Conservation (phyloP, 1,284 basidiomycete genomes). For the Chalciporus sp. region DNA sequence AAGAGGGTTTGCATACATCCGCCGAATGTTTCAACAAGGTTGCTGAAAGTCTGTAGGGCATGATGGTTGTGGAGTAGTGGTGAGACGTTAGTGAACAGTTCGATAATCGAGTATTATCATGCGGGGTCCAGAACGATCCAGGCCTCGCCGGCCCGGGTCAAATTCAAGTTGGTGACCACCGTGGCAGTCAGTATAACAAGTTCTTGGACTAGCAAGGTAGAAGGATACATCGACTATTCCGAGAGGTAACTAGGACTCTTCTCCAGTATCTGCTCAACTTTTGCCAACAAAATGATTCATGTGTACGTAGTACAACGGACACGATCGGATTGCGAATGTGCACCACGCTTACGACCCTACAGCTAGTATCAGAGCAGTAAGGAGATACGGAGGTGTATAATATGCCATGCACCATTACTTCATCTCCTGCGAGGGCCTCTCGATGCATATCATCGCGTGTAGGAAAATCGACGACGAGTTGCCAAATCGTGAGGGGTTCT, state of each 20-base stretch:
- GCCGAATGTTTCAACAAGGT: conserved; percentile 70
- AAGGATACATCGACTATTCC: neutral
- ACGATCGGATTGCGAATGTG: conserved; percentile 48
- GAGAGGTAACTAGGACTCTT: no score
- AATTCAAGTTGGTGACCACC: neutral
- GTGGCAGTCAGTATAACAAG: no score
- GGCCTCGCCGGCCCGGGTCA: no score
- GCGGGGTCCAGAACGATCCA: neutral
- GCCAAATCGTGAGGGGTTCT: conserved; percentile 64
- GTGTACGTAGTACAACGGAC: neutral
- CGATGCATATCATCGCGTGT: conserved; percentile 58
- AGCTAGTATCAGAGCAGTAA: conserved; percentile 56
- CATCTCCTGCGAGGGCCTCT: conserved; percentile 87
- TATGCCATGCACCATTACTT: conserved; percentile 87
- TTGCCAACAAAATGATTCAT: neutral
- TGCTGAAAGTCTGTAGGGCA: conserved; percentile 86
- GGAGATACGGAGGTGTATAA: conserved; percentile 86
- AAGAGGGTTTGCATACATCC: conserved; percentile 57
- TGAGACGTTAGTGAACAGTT: conserved; percentile 1
- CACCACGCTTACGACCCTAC: conserved; percentile 84
- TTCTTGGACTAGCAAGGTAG: neutral
- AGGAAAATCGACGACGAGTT: conserved; percentile 46
- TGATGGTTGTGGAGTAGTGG: conserved; percentile 30
- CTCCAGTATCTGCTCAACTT: neutral
- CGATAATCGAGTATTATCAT: neutral